Percentiles rank a stretch among this genome's conserved stretches.
phyloP scores from a whole-genome alignment of 2,329 filamentous ascomycete genomes.

The Aspergillus costaricaensis region DNA sequence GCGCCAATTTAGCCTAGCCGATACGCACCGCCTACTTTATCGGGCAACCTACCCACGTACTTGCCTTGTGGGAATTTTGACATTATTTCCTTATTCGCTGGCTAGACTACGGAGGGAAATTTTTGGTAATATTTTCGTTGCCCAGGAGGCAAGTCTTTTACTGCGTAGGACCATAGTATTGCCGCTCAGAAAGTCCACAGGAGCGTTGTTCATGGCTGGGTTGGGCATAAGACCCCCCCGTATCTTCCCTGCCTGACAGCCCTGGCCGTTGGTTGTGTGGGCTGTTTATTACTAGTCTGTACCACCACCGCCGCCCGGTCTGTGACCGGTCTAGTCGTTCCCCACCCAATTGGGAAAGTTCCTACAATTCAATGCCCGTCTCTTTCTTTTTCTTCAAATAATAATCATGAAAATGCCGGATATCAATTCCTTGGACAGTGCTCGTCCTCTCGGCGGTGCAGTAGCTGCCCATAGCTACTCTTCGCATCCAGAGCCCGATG shows the following conservation, averaged over 20 bases:
- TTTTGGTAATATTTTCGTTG: background rate
- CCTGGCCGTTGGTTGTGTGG: background rate
- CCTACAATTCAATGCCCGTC: background rate
- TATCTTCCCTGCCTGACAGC: background rate
- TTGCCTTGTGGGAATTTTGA: conserved; percentile 13
- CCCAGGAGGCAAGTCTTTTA: background rate
- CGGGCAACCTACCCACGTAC: conserved; percentile 10
- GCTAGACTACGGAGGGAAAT: background rate
- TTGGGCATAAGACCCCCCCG: background rate
- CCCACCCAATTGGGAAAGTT: conserved; percentile 5
- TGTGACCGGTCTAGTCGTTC: background rate
- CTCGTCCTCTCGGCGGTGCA: conserved; percentile 21
- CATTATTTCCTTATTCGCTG: conserved; percentile 14
- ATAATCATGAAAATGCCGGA: conserved; percentile 33
- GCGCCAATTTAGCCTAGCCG: conserved; percentile 24
- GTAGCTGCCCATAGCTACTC: conserved; percentile 2
- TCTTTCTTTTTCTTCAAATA: background rate
- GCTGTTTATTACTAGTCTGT: conserved; percentile 1
- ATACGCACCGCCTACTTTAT: conserved; percentile 23
- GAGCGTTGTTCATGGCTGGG: background rate
- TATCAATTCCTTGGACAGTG: conserved; percentile 31
- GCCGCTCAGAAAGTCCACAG: background rate
- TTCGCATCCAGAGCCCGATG: conserved; percentile 13
- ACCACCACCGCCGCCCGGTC: background rate
- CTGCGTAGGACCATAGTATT: background rate